These are phyloP conservation scores for Alternaria rosae DNA, from an alignment of 2,329 filamentous ascomycete species.

Conservation along the genomic window DNA sequence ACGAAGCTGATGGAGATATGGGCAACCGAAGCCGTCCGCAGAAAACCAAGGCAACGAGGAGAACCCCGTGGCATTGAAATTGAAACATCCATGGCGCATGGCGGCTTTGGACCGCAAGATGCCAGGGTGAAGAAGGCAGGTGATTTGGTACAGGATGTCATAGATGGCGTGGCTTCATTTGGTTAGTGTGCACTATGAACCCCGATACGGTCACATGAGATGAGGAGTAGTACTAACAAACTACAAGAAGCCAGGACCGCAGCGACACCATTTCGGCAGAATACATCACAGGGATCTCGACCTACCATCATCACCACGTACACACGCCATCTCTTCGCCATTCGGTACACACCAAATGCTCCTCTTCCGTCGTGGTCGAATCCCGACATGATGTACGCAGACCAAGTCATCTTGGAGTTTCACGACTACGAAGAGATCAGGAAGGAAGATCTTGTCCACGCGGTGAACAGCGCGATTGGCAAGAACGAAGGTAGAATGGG, in stretches of 20 bases:
- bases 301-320: slow-evolving; percentile 13
- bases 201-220: neutral
- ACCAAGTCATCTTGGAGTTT: slow-evolving; percentile 24
- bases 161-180: slow-evolving; percentile 11
- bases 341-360: slow-evolving; percentile 14
- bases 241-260: neutral
- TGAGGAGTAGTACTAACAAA: neutral
- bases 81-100: neutral
- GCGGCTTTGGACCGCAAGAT: neutral
- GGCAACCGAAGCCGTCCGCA: slow-evolving; percentile 19
- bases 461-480: slow-evolving; percentile 16
- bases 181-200: neutral
- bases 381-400: slow-evolving; percentile 12
- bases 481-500: slow-evolving; percentile 24
- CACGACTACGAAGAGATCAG: slow-evolving; percentile 3
- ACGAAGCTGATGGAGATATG: slow-evolving; percentile 26
- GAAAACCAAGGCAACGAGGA: slow-evolving; percentile 7
- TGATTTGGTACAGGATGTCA: slow-evolving; percentile 19
- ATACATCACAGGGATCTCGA: neutral
- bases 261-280: neutral
- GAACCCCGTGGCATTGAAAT: neutral
- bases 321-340: slow-evolving; percentile 14
- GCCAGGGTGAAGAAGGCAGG: slow-evolving; percentile 7
- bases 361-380: slow-evolving; percentile 17
- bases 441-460: slow-evolving; percentile 10